Evolutionary conservation across 2,329 filamentous ascomycete species (phyloP).

Genomic region (Colletotrichum shisoi): DNA sequence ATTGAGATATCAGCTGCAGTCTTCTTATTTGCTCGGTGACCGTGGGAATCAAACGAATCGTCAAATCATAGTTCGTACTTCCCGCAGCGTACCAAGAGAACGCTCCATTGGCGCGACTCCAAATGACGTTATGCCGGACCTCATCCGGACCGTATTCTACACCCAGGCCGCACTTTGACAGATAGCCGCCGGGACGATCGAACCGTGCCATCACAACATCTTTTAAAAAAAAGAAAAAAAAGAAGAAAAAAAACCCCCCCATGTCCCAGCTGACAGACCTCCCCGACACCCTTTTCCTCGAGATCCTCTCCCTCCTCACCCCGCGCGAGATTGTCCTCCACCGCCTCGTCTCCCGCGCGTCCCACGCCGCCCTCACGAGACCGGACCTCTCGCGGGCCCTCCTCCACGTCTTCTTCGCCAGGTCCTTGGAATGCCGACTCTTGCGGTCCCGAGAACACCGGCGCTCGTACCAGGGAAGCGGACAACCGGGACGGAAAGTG

Average conservation of each 20-base stretch:
- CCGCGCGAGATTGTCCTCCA: conserved; percentile 60
- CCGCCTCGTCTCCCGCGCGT: conserved; percentile 60
- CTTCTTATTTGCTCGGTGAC: not conserved
- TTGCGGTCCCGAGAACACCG: conserved; percentile 33
- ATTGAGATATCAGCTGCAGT: too few species aligned
- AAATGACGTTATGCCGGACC: not conserved
- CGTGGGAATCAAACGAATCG: not conserved
- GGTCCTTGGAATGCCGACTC: conserved; percentile 61
- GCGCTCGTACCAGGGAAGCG: not conserved
- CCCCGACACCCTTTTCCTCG: conserved; percentile 66
- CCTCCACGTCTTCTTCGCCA: conserved; percentile 61
- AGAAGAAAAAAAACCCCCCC: not conserved
- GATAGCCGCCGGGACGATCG: not conserved
- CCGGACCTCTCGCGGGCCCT: conserved; percentile 56
- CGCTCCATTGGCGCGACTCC: not conserved
- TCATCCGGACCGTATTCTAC: not conserved
- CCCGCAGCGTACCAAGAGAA: too few species aligned
- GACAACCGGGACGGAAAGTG: too few species aligned
- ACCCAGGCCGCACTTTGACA: not conserved
- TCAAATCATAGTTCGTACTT: not conserved
- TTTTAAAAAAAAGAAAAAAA: too few species aligned
- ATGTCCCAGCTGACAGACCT: conserved; percentile 54
- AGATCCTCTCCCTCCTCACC: conserved; percentile 59
- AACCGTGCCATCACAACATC: not conserved
- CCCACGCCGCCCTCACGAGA: conserved; percentile 60